Conservation (phyloP, 768 basidiomycete species). For the Xanthoconium stramineum region DNA sequence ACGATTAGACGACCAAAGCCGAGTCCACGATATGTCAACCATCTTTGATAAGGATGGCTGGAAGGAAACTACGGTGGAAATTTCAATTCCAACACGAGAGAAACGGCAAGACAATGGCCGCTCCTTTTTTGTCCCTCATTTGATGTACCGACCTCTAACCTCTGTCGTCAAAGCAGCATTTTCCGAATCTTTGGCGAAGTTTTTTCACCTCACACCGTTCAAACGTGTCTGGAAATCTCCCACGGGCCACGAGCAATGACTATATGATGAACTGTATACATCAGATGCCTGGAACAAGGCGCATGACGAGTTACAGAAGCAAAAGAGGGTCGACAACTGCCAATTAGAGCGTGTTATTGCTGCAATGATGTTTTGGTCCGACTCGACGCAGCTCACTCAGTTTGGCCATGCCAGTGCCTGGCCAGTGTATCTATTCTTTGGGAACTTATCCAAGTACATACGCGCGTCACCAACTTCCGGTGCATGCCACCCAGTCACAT, state of each 20-base stretch:
- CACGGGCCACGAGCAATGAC: not conserved
- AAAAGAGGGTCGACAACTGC: not conserved
- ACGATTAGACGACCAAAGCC: too few relatives aligned
- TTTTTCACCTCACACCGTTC: constrained; percentile 27
- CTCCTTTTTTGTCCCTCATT: too few relatives aligned
- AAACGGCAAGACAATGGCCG: too few relatives aligned
- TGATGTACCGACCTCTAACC: too few relatives aligned
- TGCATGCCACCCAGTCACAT: not conserved
- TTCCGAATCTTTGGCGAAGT: not conserved
- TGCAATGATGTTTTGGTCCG: not conserved
- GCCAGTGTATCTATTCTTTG: not conserved
- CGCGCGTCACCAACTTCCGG: not conserved
- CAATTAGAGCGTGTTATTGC: not conserved
- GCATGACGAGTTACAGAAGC: not conserved
- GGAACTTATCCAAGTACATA: not conserved
- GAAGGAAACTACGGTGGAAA: too few relatives aligned
- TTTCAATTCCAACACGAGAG: too few relatives aligned
- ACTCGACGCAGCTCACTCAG: not conserved
- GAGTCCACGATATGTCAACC: too few relatives aligned
- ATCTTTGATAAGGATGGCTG: too few relatives aligned
- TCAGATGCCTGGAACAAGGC: constrained; percentile 20
- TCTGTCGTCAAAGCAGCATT: not conserved
- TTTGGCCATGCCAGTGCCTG: not conserved
- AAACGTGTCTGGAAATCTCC: constrained; percentile 18
- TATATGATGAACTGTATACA: constrained; percentile 25